Conservation (phyloP, 352 stramenopile species). For the Pythium folliculosum region DNA sequence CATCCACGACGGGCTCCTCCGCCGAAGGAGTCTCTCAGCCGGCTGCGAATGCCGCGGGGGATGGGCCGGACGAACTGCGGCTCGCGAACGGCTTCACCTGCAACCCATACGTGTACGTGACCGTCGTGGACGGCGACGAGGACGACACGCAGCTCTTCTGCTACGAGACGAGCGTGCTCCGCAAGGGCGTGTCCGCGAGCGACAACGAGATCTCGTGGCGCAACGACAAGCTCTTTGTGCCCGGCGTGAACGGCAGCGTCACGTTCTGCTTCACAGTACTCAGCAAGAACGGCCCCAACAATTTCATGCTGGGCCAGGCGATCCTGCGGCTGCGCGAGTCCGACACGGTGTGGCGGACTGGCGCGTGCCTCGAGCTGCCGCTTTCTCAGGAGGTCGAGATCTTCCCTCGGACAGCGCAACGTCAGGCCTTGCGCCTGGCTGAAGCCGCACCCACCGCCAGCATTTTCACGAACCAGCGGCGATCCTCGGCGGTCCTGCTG, state of each 20-base stretch:
- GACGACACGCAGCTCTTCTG: constrained; percentile 70
- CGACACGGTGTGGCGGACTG: constrained; percentile 48
- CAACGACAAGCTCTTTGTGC: constrained; percentile 61
- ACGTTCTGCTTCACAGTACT: constrained; percentile 73
- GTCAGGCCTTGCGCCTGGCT: constrained; percentile 44
- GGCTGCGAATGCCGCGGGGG: not conserved
- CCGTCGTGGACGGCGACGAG: constrained; percentile 63
- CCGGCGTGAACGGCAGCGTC: constrained; percentile 63
- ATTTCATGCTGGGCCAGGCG: constrained; percentile 70
- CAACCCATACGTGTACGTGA: constrained; percentile 75
- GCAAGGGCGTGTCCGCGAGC: constrained; percentile 30
- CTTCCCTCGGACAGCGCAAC: constrained; percentile 60
- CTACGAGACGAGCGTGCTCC: constrained; percentile 58
- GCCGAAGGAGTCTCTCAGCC: not conserved
- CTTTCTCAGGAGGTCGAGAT: constrained; percentile 54
- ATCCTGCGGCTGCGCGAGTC: constrained; percentile 51
- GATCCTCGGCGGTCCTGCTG: not conserved
- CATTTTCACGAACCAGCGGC: not conserved
- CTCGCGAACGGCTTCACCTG: constrained; percentile 73
- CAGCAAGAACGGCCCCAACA: constrained; percentile 78
- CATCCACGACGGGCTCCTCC: not conserved
- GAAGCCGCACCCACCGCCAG: constrained; percentile 24
- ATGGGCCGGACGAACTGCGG: constrained; percentile 44
- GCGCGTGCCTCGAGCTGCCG: constrained; percentile 39
- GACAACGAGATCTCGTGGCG: constrained; percentile 50